Conservation (phyloP, 768 basidiomycete species). For the Hygrocybe punicea region DNA sequence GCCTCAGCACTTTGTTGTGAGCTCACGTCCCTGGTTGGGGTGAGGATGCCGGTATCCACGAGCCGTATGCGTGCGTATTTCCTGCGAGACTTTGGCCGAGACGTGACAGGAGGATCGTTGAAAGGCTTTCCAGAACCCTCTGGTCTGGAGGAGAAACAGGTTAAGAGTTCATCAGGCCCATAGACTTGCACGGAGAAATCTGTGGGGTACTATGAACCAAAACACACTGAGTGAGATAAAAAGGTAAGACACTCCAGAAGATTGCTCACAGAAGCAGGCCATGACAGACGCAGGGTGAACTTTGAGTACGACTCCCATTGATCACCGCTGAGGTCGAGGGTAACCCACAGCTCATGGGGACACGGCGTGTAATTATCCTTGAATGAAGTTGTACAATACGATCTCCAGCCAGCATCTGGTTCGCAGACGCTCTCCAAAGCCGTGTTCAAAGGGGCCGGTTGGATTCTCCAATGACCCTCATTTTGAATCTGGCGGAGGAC, state of each 20-base stretch:
- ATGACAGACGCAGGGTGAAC: slow-evolving; percentile 54
- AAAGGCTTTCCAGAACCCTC: slow-evolving; percentile 4
- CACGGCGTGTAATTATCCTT: slow-evolving; percentile 18
- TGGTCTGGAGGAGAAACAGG: slow-evolving; percentile 13
- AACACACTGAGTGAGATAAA: not conserved
- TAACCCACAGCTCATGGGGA: slow-evolving; percentile 47
- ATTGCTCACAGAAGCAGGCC: slow-evolving; percentile 52
- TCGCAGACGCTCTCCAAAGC: slow-evolving; percentile 36
- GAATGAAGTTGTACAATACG: slow-evolving; percentile 1
- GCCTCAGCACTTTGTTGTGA: slow-evolving; percentile 18
- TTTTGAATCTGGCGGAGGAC: slow-evolving; percentile 31
- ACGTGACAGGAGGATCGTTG: not conserved
- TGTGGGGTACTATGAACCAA: slow-evolving; percentile 38
- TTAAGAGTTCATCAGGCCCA: slow-evolving; percentile 30
- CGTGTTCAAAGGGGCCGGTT: slow-evolving; percentile 42
- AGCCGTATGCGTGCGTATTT: slow-evolving; percentile 59
- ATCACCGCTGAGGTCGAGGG: slow-evolving; percentile 42
- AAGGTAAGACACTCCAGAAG: not conserved
- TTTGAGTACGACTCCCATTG: slow-evolving; percentile 41
- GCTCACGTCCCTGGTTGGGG: slow-evolving; percentile 29
- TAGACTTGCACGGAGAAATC: slow-evolving; percentile 42
- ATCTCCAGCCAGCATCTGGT: not conserved
- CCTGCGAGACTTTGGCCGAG: slow-evolving; percentile 33
- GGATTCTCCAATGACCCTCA: slow-evolving; percentile 38
- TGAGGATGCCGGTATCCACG: slow-evolving; percentile 50